Evolutionary conservation across 768 basidiomycete species (phyloP), one percentile per base, ranked within the genome.

Genomic region (Amanita fuliginea): DNA sequence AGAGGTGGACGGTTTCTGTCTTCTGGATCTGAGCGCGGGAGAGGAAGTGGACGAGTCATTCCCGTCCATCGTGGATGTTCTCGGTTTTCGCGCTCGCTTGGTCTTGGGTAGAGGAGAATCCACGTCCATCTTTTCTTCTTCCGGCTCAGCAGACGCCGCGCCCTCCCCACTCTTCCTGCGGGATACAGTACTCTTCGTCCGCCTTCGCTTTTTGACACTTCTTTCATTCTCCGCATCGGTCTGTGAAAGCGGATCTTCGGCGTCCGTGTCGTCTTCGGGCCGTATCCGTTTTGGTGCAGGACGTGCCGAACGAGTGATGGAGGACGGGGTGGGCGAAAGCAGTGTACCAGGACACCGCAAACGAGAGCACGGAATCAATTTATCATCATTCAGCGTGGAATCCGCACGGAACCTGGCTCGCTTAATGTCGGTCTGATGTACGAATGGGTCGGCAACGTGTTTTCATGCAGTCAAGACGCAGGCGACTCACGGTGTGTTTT

Each of bases 381-480:
- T 88, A 59, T 90, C 87, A 52, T 84, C 68, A 16, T 73, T 64
- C 1, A 68, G 63, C 1, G 81, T 80, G 13, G 87, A 83, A 62
- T 90, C 87, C 4, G 80, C 78, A 44, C 86, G 78, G 68, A 87
- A 90, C 4, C 86, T 73, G 0, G 87, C 87, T 40, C 87, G 83
- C 64, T 77, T 88, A 34, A 64, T 47, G 56, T 89, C 87, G 1
- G 76, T 82, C 86, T 88, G 52, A 33, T 43, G 44, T 16, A 24
- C 21, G 24, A 52, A 26, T 47, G 40, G 46, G 47, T 19, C 26
- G 35, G 49, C 22, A 48, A 21, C 10, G 47, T 39, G 45, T 22
- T 18, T 45, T 46, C 19, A 39, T 6, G 28, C 30, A 43, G 6
- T 18, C 41, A 34, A 53, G 16, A 28, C 6, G 42, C 18, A 69